Base-by-base conservation (phyloP, 148 eudicot species). In the Diospyros lotus region DNA sequence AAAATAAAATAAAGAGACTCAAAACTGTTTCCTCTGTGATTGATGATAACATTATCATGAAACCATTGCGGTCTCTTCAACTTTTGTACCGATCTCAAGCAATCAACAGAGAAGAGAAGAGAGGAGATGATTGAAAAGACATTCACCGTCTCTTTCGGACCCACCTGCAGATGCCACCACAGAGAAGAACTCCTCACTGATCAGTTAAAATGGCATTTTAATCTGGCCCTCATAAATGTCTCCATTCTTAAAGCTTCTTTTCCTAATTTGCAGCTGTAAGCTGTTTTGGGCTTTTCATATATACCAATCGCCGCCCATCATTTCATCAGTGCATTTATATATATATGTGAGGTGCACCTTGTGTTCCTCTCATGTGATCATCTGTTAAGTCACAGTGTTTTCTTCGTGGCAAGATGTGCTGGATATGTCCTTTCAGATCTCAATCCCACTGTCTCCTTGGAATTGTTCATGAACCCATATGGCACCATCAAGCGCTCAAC, bases 81-180 rank as follows among this genome's bases (percentile, higher is more conserved):
- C n/a, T 72, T 28, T 44, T 48, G 1, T 8, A 42, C 38, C 14
- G 50, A 42, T 62, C 14, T 51, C 44, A 12, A 14, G 42, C 40
- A 3, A 39, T 48, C 68, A 62, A 64, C 44, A 3, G 59, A 28
- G 28, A 28, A 28, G 28, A 28, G 28, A 28, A 28, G 28, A 28
- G 28, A 28, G 52, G 62, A 50, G 14, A 62, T 39, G 76, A 73
- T 73, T 73, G 76, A 73, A 48, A 63, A 14, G 76, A 73, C 68
- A 8, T 41, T 2, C 44, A 51, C 45, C 13, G 9, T 40, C 68
- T 50, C 5, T 28, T 61, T 62, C 45, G 58, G 9, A 64, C 58
- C 68, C 68, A 73, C 50, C 50, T 62, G 68, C 4, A 46, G n/a
- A 73, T 38, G 6, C 46, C 38, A 48, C 7, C 28, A 28, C 28